phyloP scores from a whole-genome alignment of 352 stramenopile species.

The Globisporangium spinosum region DNA sequence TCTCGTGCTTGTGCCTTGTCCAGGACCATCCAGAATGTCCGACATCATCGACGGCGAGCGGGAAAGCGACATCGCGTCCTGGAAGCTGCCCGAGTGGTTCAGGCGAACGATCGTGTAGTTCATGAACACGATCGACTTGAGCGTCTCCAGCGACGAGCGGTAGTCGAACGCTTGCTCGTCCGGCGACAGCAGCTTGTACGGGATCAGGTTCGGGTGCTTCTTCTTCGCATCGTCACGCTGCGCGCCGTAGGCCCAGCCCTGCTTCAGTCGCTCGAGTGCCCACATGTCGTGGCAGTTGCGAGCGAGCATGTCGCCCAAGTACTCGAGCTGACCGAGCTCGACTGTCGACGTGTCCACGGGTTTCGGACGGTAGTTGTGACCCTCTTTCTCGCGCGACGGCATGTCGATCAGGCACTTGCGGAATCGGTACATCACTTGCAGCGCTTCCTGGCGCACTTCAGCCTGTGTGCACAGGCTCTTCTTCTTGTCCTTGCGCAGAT shows the following conservation, averaged over 20 bases:
- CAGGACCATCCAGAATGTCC: constrained; percentile 22
- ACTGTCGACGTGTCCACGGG: constrained; percentile 74
- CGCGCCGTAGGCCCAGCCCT: constrained; percentile 75
- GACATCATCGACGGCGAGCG: constrained; percentile 69
- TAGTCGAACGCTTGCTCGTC: constrained; percentile 85
- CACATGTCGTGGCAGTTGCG: constrained; percentile 88
- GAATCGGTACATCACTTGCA: constrained; percentile 89
- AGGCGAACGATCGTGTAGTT: constrained; percentile 76
- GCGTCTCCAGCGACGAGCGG: constrained; percentile 82
- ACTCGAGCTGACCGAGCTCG: constrained; percentile 68
- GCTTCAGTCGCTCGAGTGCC: constrained; percentile 78
- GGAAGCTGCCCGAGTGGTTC: constrained; percentile 54
- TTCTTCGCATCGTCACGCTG: constrained; percentile 73
- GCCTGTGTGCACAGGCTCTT: constrained; percentile 62
- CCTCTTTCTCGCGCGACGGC: constrained; percentile 85
- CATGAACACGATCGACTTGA: constrained; percentile 88
- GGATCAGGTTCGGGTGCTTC: constrained; percentile 77
- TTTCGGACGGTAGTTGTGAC: constrained; percentile 85
- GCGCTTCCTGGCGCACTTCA: constrained; percentile 67
- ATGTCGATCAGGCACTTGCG: constrained; percentile 87
- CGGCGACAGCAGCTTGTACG: constrained; percentile 73
- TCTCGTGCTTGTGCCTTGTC: neutral
- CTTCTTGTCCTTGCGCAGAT: constrained; percentile 74
- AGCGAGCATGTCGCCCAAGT: constrained; percentile 70
- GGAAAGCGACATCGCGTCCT: constrained; percentile 42